A percentile compares a stretch with the other conserved stretches of the same genome.
phyloP scores from a whole-genome alignment of 23 red algal species.

The Gracilariopsis chorda region DNA sequence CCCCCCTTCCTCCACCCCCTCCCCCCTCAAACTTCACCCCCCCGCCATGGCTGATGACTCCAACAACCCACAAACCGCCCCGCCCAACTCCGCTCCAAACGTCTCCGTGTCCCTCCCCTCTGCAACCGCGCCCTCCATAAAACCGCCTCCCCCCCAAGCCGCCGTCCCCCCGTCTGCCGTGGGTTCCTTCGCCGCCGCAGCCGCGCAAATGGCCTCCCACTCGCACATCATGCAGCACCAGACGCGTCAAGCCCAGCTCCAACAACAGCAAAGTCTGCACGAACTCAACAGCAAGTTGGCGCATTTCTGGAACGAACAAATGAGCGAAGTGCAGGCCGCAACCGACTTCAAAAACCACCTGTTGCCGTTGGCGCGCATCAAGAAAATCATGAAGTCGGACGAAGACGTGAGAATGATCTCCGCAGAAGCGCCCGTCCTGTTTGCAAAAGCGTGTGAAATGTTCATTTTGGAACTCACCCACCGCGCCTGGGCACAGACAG shows the following conservation, averaged over 20 bases:
- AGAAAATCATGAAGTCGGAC: constrained; percentile 99
- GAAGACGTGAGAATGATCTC: constrained; percentile 99
- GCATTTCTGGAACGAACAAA: constrained; percentile 85
- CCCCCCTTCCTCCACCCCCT: not conserved
- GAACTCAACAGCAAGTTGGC: constrained; percentile 70
- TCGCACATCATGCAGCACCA: constrained; percentile 54
- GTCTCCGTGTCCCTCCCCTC: not conserved
- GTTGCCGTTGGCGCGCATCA: constrained; percentile 96
- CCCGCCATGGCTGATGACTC: constrained; percentile 36
- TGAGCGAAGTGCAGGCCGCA: constrained; percentile 69
- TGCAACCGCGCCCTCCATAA: not conserved
- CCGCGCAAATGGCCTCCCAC: constrained; percentile 42
- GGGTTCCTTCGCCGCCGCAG: constrained; percentile 32
- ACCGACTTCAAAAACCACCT: constrained; percentile 99
- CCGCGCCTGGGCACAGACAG: constrained; percentile 96
- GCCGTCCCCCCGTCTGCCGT: constrained; percentile 10
- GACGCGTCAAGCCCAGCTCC: constrained; percentile 54
- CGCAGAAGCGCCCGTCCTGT: constrained; percentile 96
- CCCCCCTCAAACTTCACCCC: not conserved
- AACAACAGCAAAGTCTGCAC: constrained; percentile 67
- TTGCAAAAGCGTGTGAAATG: constrained; percentile 99
- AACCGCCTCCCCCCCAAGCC: not conserved
- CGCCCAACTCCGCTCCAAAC: not conserved
- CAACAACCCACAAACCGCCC: not conserved
- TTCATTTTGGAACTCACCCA: constrained; percentile 98